Conservation (phyloP, 768 basidiomycete species). For the Kwoniella mangroviensis region DNA sequence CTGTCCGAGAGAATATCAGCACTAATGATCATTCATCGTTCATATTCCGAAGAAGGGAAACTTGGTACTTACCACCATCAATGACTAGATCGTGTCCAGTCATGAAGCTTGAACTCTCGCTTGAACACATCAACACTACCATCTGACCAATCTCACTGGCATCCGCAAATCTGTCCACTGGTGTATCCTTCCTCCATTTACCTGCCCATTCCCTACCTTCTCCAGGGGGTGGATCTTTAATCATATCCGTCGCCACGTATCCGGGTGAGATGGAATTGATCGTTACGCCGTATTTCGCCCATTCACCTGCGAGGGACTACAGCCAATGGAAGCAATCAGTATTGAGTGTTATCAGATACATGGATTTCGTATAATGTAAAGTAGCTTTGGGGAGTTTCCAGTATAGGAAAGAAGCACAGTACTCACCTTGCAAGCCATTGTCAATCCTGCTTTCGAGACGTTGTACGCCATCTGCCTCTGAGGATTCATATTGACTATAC, state of each 20-base stretch:
- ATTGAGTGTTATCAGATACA: not conserved
- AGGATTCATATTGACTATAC: constrained; percentile 54
- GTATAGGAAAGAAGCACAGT: not conserved
- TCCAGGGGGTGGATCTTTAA: constrained; percentile 34
- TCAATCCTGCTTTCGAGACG: constrained; percentile 35
- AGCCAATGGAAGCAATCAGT: not conserved
- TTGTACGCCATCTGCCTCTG: constrained; percentile 55
- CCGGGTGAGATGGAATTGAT: constrained; percentile 55
- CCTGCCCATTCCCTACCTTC: constrained; percentile 33
- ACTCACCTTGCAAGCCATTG: constrained; percentile 51
- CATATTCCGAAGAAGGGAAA: not conserved
- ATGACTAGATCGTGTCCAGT: constrained; percentile 55
- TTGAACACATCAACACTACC: constrained; percentile 45
- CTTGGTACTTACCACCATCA: constrained; percentile 52
- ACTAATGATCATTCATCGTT: not conserved
- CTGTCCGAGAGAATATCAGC: not conserved
- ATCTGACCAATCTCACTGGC: constrained; percentile 51
- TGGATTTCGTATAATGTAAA: not conserved
- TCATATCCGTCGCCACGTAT: constrained; percentile 57
- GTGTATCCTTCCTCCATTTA: constrained; percentile 52
- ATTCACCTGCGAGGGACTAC: constrained; percentile 53
- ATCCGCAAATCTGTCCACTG: constrained; percentile 50
- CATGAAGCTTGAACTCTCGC: constrained; percentile 45
- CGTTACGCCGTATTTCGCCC: constrained; percentile 53
- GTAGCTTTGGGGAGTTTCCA: not conserved